Percentiles rank a stretch among this genome's conserved stretches.
These are phyloP conservation scores for Lolium multiflorum DNA, from an alignment of 176 grass and related monocot genomes.

Conservation along the genomic window DNA sequence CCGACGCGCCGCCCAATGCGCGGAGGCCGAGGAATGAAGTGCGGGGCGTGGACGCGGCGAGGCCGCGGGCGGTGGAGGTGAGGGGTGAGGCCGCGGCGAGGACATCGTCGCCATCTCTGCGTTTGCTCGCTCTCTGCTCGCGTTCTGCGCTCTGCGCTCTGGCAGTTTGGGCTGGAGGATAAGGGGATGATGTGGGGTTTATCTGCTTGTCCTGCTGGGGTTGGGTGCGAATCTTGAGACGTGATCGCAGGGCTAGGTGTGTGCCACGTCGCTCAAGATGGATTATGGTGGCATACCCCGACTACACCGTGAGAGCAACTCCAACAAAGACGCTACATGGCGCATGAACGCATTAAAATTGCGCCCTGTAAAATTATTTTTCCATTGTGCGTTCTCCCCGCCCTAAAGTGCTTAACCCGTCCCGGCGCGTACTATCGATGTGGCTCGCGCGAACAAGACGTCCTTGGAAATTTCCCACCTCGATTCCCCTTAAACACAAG, in stretches of 20 bases:
- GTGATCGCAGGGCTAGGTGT: background rate
- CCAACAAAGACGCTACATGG: no score
- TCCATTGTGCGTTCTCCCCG: no score
- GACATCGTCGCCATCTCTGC: constrained; percentile 52
- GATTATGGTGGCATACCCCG: no score
- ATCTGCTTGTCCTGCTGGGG: constrained; percentile 11
- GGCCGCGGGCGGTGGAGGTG: constrained; percentile 41
- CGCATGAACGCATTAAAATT: no score
- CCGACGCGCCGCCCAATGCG: background rate
- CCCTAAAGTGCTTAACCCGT: no score
- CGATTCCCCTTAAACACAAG: no score
- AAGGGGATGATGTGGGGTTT: constrained; percentile 43
- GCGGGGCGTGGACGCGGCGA: constrained; percentile 20
- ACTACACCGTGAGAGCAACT: no score
- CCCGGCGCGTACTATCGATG: no score
- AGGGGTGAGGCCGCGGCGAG: constrained; percentile 55
- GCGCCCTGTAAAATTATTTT: no score
- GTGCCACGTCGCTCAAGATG: no score
- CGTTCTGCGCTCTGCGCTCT: constrained; percentile 25
- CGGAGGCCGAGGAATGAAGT: constrained; percentile 34
- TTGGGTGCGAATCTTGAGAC: background rate
- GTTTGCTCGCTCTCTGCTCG: constrained; percentile 22
- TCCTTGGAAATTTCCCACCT: no score
- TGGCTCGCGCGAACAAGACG: no score
- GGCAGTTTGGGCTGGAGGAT: constrained; percentile 30